Percentiles rank a stretch among this genome's conserved stretches.
Conservation (phyloP, 345 rosid genomes). For the Noccaea caerulescens region DNA sequence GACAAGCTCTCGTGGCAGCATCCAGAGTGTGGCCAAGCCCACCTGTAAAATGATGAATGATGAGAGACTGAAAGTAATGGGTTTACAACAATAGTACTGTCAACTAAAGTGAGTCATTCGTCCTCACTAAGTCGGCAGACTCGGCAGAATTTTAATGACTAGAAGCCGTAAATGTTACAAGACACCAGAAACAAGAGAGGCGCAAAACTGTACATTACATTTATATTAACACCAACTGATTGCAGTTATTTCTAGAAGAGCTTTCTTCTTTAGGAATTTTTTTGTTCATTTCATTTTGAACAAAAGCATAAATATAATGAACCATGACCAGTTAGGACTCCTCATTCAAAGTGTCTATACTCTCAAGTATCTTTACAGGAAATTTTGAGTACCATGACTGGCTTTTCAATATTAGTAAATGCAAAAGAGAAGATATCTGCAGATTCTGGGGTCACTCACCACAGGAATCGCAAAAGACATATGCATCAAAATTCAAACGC, state of each 20-base stretch:
- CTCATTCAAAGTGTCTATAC: slow-evolving; percentile 12
- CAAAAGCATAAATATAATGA: slow-evolving; percentile 15
- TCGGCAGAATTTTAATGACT: slow-evolving; percentile 11
- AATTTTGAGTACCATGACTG: slow-evolving; percentile 12
- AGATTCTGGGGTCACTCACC: slow-evolving; percentile 53
- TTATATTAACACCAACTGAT: slow-evolving; percentile 1
- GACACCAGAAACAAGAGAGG: slow-evolving; percentile 4
- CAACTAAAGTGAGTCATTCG: slow-evolving; percentile 7
- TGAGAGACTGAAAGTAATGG: slow-evolving; percentile 12
- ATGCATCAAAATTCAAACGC: slow-evolving; percentile 70
- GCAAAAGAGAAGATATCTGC: slow-evolving; percentile 23
- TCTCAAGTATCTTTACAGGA: slow-evolving; percentile 6
- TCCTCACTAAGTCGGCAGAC: slow-evolving; percentile 17
- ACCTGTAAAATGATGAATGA: slow-evolving; percentile 55
- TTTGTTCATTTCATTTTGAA: slow-evolving; percentile 9
- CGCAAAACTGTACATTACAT: not conserved
- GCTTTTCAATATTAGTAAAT: slow-evolving; percentile 10
- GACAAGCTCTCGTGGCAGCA: slow-evolving; percentile 66
- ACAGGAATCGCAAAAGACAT: slow-evolving; percentile 80
- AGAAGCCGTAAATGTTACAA: slow-evolving; percentile 4
- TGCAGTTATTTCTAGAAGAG: slow-evolving; percentile 23
- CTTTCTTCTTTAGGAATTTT: not conserved
- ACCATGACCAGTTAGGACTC: slow-evolving; percentile 9
- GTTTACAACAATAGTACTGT: slow-evolving; percentile 25
- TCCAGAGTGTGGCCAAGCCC: slow-evolving; percentile 72